A percentile compares a stretch with the other conserved stretches of the same genome.
These are phyloP conservation scores for Triticum dicoccoides DNA, from an alignment of 176 grass and related monocot genomes.

Conservation along the genomic window DNA sequence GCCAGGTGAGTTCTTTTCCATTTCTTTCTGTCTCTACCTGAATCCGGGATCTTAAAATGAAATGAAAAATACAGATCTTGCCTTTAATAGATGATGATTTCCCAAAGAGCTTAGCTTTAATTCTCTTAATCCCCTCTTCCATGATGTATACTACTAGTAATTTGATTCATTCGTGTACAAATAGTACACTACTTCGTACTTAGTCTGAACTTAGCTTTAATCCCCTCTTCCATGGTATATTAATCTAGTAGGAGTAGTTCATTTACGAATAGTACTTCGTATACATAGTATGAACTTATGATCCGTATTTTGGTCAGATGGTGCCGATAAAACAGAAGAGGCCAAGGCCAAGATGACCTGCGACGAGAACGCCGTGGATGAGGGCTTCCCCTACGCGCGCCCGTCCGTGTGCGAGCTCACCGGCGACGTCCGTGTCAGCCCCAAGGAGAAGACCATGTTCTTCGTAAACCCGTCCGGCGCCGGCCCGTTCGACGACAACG, in stretches of 20 bases:
- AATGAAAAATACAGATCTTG: background rate
- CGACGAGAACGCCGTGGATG: slow-evolving; percentile 60
- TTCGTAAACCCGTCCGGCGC: slow-evolving; percentile 41
- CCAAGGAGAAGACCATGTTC: slow-evolving; percentile 50
- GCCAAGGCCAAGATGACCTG: slow-evolving; percentile 52
- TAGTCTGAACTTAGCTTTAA: background rate
- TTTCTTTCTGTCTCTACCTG: background rate
- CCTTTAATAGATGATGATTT: background rate
- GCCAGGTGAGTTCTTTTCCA: background rate
- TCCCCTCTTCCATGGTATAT: background rate
- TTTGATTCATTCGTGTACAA: background rate
- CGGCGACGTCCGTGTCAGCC: slow-evolving; percentile 64
- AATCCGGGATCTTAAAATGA: background rate
- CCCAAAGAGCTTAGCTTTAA: background rate
- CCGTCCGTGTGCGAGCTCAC: slow-evolving; percentile 63
- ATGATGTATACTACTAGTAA: background rate
- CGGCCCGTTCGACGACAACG: slow-evolving; percentile 39
- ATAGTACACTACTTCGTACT: background rate
- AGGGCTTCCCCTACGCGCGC: slow-evolving; percentile 79
- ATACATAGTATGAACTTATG: background rate
- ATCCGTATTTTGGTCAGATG: background rate
- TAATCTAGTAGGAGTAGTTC: background rate
- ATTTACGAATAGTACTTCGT: background rate
- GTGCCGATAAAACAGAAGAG: background rate
- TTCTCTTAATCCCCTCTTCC: background rate